These are phyloP conservation scores for Penicillium subrubescens DNA, from an alignment of 495 filamentous ascomycete species.

Conservation along the genomic window DNA sequence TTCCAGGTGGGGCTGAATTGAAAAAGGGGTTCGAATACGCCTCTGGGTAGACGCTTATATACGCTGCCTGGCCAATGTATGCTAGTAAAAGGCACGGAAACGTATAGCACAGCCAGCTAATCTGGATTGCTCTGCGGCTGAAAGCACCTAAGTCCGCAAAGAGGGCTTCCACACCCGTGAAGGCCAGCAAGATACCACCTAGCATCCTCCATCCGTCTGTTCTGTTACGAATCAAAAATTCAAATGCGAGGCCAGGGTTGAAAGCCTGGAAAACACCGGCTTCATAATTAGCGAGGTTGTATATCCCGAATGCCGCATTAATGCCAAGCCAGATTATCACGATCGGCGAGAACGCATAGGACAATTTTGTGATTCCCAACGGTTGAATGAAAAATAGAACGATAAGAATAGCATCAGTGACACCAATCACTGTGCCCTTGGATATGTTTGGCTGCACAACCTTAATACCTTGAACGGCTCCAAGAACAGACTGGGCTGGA, in stretches of 20 bases:
- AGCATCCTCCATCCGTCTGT: conserved; percentile 65
- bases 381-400: conserved; percentile 71
- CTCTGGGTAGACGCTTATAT: conserved; percentile 60
- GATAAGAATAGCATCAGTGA: conserved; percentile 68
- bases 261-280: conserved; percentile 68
- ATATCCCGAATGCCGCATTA: conserved; percentile 58
- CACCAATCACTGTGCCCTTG: conserved; percentile 62
- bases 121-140: conserved; percentile 56
- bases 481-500: conserved; percentile 27
- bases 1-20: conserved; percentile 64
- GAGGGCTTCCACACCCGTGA: conserved; percentile 60
- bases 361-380: conserved; percentile 68
- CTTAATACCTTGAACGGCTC: conserved; percentile 51
- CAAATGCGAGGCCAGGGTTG: conserved; percentile 63
- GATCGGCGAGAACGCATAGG: conserved; percentile 66
- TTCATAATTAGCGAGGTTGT: conserved; percentile 66
- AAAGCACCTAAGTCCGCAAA: conserved; percentile 62
- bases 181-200: conserved; percentile 67
- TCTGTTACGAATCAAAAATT: conserved; percentile 63
- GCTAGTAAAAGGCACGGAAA: conserved; percentile 71
- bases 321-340: conserved; percentile 73
- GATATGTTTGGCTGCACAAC: conserved; percentile 47
- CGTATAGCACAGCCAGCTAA: conserved; percentile 64
- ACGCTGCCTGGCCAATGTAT: conserved; percentile 75
- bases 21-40: conserved; percentile 75